These are phyloP conservation scores for Yamagishiella unicocca DNA, from an alignment of 139 green algal genomes.

Conservation along the genomic window DNA sequence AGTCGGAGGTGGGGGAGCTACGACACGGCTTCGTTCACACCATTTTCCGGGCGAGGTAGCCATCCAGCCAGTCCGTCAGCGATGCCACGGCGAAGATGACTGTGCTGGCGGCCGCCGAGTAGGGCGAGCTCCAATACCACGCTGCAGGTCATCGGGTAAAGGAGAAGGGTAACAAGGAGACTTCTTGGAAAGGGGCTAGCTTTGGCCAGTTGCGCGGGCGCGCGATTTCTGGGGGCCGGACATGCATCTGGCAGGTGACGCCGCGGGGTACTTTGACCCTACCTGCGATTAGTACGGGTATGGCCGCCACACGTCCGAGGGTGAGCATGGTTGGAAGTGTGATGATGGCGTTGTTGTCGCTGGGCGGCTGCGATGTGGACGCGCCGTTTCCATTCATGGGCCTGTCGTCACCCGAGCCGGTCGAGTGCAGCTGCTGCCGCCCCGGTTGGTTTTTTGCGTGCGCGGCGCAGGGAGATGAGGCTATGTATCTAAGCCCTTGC, in stretches of 20 bases:
- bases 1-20: too few relatives aligned
- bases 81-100: constrained; percentile 86
- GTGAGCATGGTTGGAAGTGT: constrained; percentile 93
- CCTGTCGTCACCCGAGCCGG: neutral
- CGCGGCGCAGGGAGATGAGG: neutral
- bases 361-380: neutral
- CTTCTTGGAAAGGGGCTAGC: too few relatives aligned
- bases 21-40: too few relatives aligned
- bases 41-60: constrained; percentile 93
- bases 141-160: too few relatives aligned
- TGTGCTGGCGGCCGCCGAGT: constrained; percentile 59
- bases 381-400: neutral
- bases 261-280: constrained; percentile 2
- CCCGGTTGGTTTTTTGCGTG: neutral
- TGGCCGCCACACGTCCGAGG: constrained; percentile 81
- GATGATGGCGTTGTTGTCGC: constrained; percentile 55
- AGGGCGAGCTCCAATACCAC: constrained; percentile 71
- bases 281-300: constrained; percentile 84
- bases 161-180: too few relatives aligned
- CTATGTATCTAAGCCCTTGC: neutral
- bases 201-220: too few relatives aligned
- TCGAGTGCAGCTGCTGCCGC: neutral
- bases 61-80: constrained; percentile 97
- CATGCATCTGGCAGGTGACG: too few relatives aligned
- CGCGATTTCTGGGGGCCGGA: too few relatives aligned